Conservation (phyloP, 2,329 filamentous ascomycete genomes). For the Cryphonectria nitschkei region DNA sequence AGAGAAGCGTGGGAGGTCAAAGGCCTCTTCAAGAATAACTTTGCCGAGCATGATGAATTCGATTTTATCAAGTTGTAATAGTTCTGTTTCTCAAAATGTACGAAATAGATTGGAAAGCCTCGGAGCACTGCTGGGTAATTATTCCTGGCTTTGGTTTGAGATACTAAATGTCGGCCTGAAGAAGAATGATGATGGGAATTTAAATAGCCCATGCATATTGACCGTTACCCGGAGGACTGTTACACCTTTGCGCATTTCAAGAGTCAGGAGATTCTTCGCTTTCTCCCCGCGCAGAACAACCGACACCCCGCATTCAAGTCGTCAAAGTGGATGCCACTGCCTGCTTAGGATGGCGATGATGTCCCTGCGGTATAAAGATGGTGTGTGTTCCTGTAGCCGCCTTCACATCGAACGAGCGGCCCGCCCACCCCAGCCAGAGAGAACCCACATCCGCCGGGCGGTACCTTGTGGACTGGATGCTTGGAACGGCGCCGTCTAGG, state of each 20-base stretch:
- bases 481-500: neutral
- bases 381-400: neutral
- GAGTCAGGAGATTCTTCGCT: neutral
- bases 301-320: neutral
- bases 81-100: neutral
- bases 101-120: neutral
- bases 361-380: neutral
- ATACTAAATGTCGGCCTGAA: neutral
- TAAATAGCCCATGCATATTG: neutral
- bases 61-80: neutral
- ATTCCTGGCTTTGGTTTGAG: neutral
- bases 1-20: slow-evolving; percentile 60
- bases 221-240: neutral
- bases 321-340: neutral
- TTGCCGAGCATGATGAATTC: slow-evolving; percentile 55
- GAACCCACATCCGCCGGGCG: neutral
- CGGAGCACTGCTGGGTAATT: neutral
- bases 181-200: neutral
- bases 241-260: neutral
- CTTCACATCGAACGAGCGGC: neutral
- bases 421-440: neutral
- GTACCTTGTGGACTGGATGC: neutral
- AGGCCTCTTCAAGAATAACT: slow-evolving; percentile 65
- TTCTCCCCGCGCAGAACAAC: neutral
- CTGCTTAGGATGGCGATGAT: neutral